Base-by-base conservation (phyloP, 2,329 filamentous ascomycete species). In the Diplodia sapinea region DNA sequence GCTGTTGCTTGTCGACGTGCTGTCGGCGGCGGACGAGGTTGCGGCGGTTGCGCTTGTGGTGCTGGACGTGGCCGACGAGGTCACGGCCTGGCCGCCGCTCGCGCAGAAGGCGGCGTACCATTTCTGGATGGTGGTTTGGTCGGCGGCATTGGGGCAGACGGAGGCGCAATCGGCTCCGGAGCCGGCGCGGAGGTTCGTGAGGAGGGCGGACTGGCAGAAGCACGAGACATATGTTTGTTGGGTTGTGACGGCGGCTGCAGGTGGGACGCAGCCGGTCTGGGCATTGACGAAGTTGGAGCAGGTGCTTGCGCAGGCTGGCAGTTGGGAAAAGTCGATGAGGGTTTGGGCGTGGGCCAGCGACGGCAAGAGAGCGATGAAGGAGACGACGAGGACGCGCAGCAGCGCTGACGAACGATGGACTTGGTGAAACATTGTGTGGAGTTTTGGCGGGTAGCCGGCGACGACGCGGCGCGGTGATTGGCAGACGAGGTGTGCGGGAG, bases 21-120 rank as follows among this genome's bases (percentile, higher is more conserved):
- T 23, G 26, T 15, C 36, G 11, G 40, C 15, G 20, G 51, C 15
- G 4, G 36, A n/a, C 2, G 38, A 47, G 50, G 36, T 31, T 1
- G 51, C n/a, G 15, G 26, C 20, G 13, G 61, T 52, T 3, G 68
- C 49, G 13, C 74, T 65, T 11, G 77, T 68, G 47, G 75, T 71
- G 65, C 72, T 70, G 13, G 73, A 74, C 6, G 75, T 71, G 15
- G 75, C 72, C 4, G 73, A 70, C 15, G 76, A 73, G 0, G 75
- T 64, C 4, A 68, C 4, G 66, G 68, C 54, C n/a, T 8, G 6
- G 29, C 68, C 20, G 47, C 67, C 50, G 66, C 43, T 47, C 43
- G 8, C n/a, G 43, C 92, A 95, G 71, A 89, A 88, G 68, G 81
- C 82, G 43, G 84, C 84, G 76, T 89, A 95, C 92, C 92, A 96